Evolutionary conservation across 192 early-diverging fungal genomes (phyloP).

Genomic region (Coemansia sp.): DNA sequence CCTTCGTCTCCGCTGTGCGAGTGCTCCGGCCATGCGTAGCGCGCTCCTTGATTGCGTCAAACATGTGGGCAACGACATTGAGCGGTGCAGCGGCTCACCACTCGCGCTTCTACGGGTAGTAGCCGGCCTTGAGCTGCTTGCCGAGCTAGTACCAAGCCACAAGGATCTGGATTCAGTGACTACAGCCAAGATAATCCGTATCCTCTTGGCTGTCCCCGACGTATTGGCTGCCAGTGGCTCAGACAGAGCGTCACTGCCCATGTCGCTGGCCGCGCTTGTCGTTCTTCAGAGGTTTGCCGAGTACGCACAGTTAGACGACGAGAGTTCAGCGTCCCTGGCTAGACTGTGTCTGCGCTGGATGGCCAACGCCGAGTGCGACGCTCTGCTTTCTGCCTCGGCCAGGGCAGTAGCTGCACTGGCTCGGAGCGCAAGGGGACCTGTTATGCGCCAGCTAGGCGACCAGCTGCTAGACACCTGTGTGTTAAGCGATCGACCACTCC

Average conservation of each 20-base stretch:
- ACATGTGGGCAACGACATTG: conserved; percentile 3
- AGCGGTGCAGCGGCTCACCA: neutral
- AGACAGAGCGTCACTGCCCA: neutral
- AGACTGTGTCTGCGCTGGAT: conserved; percentile 32
- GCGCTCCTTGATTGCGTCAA: conserved; percentile 27
- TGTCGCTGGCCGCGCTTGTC: conserved; percentile 21
- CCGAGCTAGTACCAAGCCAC: conserved; percentile 36
- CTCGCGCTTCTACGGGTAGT: conserved; percentile 5
- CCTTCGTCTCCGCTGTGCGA: conserved; percentile 26
- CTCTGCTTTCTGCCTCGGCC: conserved; percentile 16
- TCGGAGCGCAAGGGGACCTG: conserved; percentile 1
- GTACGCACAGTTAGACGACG: conserved; percentile 23
- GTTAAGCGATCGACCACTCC: conserved; percentile 27
- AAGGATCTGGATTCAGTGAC: conserved; percentile 13
- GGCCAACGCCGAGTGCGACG: conserved; percentile 1
- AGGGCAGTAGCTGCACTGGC: conserved; percentile 21
- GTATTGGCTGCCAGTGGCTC: neutral
- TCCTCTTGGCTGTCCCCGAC: conserved; percentile 16
- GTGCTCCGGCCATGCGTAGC: conserved; percentile 41
- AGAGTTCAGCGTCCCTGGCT: conserved; percentile 21
- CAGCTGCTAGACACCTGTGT: conserved; percentile 30
- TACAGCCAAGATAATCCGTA: conserved; percentile 18
- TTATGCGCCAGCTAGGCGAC: conserved; percentile 34
- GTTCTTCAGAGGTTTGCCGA: conserved; percentile 22
- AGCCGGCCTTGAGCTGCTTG: conserved; percentile 37